Base-by-base conservation (phyloP, 352 stramenopile species). In the Phytophthora uliginosa region DNA sequence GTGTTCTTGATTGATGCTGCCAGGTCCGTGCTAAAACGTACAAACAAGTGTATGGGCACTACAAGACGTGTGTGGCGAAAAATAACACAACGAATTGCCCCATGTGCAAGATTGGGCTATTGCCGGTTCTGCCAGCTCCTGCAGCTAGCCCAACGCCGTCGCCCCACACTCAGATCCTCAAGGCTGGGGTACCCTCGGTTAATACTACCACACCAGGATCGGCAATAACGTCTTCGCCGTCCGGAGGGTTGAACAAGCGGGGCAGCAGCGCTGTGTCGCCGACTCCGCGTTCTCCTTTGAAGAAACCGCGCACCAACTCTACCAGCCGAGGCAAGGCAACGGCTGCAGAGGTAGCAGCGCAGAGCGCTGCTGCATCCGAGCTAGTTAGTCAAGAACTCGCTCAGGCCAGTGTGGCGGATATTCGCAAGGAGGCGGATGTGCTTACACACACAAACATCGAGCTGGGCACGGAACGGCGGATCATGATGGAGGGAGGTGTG, bases 391-490 rank as follows among this genome's bases (percentile, higher is more conserved):
- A 82, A 56, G 89, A 94, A 67, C 68, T 96, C 5, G 73, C 77
- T 38, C 84, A 89, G 59, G 87, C 86, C 7, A 91, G 76, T 13
- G 81, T 89, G 15, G 82, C 77, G 6, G 90, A 97, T 57, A 88
- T 97, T 50, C 87, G 88, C 24, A 89, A 83, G 64, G 90, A 97
- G 69, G 90, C 90, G 7, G 90, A 97, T 66, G 90, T 95, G 26
- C 71, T 97, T 40, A 97, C 86, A 4, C 90, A 97, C 69, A 97
- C 90, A 26, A 83, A 72, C 18, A 94, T 97, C 57, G 90, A 97
- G 51, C 51, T 95, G 40, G 71, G 77, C n/a, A 75, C 72, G 12
- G 90, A 97, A 72, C 86, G 89, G 1, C 83, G 87, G 13, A 84
- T 84, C 26, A 97, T 97, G 90, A 89, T 95, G 85, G 84, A 92